Evolutionary conservation across 2,329 filamentous ascomycete species (phyloP), one percentile per base, ranked within the genome.

Genomic region (Graphilbum sp.): DNA sequence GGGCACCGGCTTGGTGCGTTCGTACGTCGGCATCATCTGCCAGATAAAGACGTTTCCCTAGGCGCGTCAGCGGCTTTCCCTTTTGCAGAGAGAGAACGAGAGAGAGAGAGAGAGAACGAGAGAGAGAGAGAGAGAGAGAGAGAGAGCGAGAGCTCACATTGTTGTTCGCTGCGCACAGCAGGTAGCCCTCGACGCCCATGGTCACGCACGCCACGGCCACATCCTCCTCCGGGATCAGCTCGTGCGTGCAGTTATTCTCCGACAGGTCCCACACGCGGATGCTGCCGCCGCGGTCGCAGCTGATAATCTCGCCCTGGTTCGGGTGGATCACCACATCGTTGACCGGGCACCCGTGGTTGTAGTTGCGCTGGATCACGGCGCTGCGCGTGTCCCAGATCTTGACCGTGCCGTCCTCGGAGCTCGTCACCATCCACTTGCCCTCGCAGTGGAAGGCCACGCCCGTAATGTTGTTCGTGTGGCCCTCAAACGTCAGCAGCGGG

Each of bases 311-410:
- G 43, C 88, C 90, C 62, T 98, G 90, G 54, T 98, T 98, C 0
- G 90, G 90, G 56, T 98, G 90, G 40, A 98, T 98, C n/a, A 96
- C 90, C 9, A 98, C 90, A 57, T 98, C 90, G 53, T 95, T 98
- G 37, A 88, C 90, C 0, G 90, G 77, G 25, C 76, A 79, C 38
- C 80, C 82, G 55, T 98, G 90, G 48, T 73, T 79, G 57, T 98
- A 98, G 59, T 88, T 94, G 39, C 90, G 75, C 60, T 98, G 90
- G 39, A 96, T 75, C 41, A 72, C 77, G 34, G 84, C 88, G 12
- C 72, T 82, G 34, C 87, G 68, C 5, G 86, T 94, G 56, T 95
- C 88, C 87, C 87, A 95, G 46, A 95, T 93, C 66, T 93, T 93
- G 53, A 95, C 87, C 1, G 85, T 93, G 50, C 87, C 84, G 54